A percentile compares a stretch with the other conserved stretches of the same genome.
Conservation (phyloP, 805 yeast species). For the Yamadazyma nakazawae region DNA sequence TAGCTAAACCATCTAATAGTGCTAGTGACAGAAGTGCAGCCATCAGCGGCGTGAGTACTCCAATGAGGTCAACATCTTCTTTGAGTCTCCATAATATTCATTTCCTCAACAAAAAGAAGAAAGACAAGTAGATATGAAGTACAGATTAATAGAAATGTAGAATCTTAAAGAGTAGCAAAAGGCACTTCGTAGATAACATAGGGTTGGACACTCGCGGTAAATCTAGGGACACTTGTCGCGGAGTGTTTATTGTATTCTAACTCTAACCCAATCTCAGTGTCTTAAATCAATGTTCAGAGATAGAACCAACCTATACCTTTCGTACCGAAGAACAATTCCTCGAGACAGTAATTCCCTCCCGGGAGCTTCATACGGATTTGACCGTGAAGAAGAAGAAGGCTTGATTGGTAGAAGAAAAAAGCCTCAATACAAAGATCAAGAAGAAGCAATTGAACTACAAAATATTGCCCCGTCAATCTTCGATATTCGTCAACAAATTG, state of each 20-base stretch:
- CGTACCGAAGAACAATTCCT: slow-evolving; percentile 87
- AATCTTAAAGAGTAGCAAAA: too few relatives aligned
- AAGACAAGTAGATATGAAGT: slow-evolving; percentile 8
- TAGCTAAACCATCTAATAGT: slow-evolving; percentile 25
- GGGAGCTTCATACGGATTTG: slow-evolving; percentile 18
- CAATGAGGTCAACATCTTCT: slow-evolving; percentile 13
- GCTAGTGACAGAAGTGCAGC: slow-evolving; percentile 31
- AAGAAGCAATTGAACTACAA: slow-evolving; percentile 45
- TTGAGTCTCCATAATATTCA: slow-evolving; percentile 22
- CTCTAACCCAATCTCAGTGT: neutral
- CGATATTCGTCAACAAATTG: slow-evolving; percentile 70
- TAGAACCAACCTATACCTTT: slow-evolving; percentile 85
- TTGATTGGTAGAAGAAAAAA: slow-evolving; percentile 39
- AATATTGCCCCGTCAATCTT: slow-evolving; percentile 75
- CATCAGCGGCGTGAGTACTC: slow-evolving; percentile 6
- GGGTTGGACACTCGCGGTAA: neutral
- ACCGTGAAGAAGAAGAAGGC: slow-evolving; percentile 56
- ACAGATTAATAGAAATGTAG: neutral
- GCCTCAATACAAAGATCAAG: slow-evolving; percentile 20
- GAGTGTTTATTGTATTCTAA: too few relatives aligned
- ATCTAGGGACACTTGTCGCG: neutral
- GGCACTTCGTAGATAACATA: neutral
- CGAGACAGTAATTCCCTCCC: slow-evolving; percentile 36
- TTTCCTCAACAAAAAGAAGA: slow-evolving; percentile 32
- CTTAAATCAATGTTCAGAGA: slow-evolving; percentile 73